These are phyloP conservation scores for Solanum dulcamara DNA, from an alignment of 257 asterid genomes.

Conservation along the genomic window DNA sequence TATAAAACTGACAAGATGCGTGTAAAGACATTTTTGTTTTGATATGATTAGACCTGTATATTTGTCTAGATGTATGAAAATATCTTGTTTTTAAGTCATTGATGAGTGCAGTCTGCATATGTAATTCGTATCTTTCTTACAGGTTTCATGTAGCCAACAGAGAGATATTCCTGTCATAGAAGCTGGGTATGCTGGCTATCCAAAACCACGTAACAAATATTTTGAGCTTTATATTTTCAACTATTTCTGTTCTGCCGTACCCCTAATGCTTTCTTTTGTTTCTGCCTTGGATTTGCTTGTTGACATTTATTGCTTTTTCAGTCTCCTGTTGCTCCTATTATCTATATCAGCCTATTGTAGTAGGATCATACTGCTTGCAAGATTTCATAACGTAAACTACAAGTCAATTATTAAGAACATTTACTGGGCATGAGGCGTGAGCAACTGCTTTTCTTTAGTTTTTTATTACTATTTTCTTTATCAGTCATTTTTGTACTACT, in stretches of 20 bases:
- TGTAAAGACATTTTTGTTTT: not conserved
- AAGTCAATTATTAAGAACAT: not conserved
- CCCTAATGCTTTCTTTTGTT: not conserved
- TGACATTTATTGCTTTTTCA: not conserved
- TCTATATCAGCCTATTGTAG: not conserved
- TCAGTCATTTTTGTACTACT: not conserved
- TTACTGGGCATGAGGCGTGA: not conserved
- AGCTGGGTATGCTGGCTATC: slow-evolving; percentile 22
- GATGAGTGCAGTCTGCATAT: not conserved
- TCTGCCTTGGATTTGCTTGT: not conserved
- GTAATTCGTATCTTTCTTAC: not conserved
- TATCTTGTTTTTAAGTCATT: not conserved
- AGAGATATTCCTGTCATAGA: slow-evolving; percentile 12
- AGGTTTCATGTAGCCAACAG: slow-evolving; percentile 21
- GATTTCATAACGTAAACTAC: not conserved
- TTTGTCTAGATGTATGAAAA: not conserved
- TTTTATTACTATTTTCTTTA: not conserved
- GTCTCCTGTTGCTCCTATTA: not conserved
- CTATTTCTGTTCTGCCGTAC: not conserved
- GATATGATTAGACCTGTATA: not conserved
- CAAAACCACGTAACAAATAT: not conserved
- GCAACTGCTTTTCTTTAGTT: not conserved
- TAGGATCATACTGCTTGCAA: not conserved
- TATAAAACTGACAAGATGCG: not conserved
- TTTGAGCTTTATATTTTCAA: not conserved